Evolutionary conservation across 176 grass and related monocot species (phyloP), one percentile per base, ranked within the genome.

Genomic region (Carex pumila): DNA sequence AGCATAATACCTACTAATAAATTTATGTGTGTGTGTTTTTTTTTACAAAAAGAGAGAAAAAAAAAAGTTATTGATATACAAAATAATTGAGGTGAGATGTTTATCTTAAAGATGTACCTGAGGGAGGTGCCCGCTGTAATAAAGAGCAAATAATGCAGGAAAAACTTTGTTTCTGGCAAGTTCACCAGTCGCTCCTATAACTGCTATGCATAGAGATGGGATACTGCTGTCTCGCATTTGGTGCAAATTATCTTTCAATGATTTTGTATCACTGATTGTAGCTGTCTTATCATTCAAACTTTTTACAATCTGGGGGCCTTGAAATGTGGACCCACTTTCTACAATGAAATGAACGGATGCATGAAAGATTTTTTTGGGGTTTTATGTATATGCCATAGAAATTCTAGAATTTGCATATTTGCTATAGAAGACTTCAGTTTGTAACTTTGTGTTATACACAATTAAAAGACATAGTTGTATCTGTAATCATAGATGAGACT

Each of bases 171-270:
- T 94, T 86, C 87, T 92, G 31, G 95, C 90, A 82, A 98, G 86
- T 80, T 98, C 95, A 61, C 95, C 95, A 3, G 95, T 98, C 53
- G 92, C 92, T 87, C 95, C 95, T 81, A 93, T 85, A 62, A 98
- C 95, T 86, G 95, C 91, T 68, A 98, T 94, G 80, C 92, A 94
- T 82, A 98, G 92, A 91, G 92, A 86, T 54, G 88, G 83, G 25
- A 47, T 22, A 43, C 21, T 84, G 39, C 84, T 50, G 59, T 63
- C 65, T 57, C 54, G 84, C 36, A 70, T 61, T 64, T 55, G 62
- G 12, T 69, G 60, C 39, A 2, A 67, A 55, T 62, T 39, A 19
- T 83, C 56, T n/a, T 25, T 73, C 3, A 8, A 86, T 43, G n/a
- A 53, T 41, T 62, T 71, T 45, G 72, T n/a, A 68, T 79, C 69